A percentile compares a stretch with the other conserved stretches of the same genome.
These are phyloP conservation scores for Eucalyptus sp. DNA, from an alignment of 345 rosid species.

Conservation along the genomic window DNA sequence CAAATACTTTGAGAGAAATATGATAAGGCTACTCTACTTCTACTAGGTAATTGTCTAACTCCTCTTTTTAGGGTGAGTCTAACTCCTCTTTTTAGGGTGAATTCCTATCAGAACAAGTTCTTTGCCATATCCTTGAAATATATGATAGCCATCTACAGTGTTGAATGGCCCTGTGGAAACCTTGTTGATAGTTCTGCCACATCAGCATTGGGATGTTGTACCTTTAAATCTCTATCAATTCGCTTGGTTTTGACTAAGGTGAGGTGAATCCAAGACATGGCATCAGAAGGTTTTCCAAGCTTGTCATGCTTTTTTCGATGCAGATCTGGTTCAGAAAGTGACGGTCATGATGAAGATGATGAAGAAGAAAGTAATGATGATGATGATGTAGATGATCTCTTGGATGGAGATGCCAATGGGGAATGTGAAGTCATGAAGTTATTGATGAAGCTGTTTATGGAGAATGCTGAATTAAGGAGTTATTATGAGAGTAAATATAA, in stretches of 20 bases:
- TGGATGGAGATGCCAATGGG: conserved; percentile 4
- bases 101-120: not conserved
- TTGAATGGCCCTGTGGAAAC: conserved; percentile 7
- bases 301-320: conserved; percentile 30
- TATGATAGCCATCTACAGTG: not conserved
- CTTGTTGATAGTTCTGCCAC: not conserved
- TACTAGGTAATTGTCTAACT: not conserved
- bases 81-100: not conserved
- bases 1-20: not conserved
- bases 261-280: conserved; percentile 12
- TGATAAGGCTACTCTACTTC: not conserved
- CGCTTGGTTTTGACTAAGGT: not conserved
- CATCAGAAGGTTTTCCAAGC: conserved; percentile 24
- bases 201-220: not conserved
- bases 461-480: conserved; percentile 35
- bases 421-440: conserved; percentile 23
- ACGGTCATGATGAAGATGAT: not conserved
- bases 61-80: not conserved
- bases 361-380: not conserved
- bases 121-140: not conserved
- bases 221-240: not conserved
- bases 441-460: conserved; percentile 28
- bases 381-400: not conserved
- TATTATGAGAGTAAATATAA: conserved; percentile 33
- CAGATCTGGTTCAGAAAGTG: conserved; percentile 2